phyloP scores from a whole-genome alignment of 805 yeast genomes.

The Lipomyces lipofer region DNA sequence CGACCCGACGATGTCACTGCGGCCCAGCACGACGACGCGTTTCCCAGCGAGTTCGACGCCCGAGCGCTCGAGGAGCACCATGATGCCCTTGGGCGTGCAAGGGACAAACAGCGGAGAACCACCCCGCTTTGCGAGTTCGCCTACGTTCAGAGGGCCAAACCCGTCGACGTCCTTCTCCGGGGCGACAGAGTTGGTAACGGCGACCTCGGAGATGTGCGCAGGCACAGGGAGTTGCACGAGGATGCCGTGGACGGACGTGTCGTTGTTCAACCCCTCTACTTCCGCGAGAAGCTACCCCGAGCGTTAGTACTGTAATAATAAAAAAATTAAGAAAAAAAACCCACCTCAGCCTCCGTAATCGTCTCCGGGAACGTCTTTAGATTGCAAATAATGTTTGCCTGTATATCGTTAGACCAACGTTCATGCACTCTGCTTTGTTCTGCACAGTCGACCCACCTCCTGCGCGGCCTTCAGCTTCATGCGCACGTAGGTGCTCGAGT shows the following conservation, averaged over 20 bases:
- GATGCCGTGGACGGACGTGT: slow-evolving; percentile 78
- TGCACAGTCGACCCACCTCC: slow-evolving; percentile 43
- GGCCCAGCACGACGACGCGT: slow-evolving; percentile 86
- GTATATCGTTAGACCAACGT: background rate
- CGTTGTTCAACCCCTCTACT: slow-evolving; percentile 67
- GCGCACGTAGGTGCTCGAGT: slow-evolving; percentile 85
- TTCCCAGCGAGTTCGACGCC: slow-evolving; percentile 72
- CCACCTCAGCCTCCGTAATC: slow-evolving; percentile 58
- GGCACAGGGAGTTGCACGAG: slow-evolving; percentile 92
- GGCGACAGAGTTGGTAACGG: slow-evolving; percentile 76
- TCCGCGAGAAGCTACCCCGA: slow-evolving; percentile 46
- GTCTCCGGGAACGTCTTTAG: slow-evolving; percentile 64
- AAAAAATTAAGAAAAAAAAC: background rate
- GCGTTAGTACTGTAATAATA: too few species aligned
- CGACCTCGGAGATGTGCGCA: slow-evolving; percentile 69
- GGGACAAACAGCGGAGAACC: slow-evolving; percentile 84
- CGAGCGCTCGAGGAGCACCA: slow-evolving; percentile 71
- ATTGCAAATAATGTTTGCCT: slow-evolving; percentile 68
- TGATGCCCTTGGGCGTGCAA: slow-evolving; percentile 93
- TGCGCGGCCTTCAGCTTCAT: slow-evolving; percentile 89
- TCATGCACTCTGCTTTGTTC: background rate
- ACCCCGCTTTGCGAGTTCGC: slow-evolving; percentile 84
- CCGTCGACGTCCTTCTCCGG: slow-evolving; percentile 94
- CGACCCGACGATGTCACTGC: slow-evolving; percentile 94
- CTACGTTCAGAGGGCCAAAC: slow-evolving; percentile 82